Conservation (phyloP, 2,329 filamentous ascomycete genomes). For the Fusarium goolgardi region DNA sequence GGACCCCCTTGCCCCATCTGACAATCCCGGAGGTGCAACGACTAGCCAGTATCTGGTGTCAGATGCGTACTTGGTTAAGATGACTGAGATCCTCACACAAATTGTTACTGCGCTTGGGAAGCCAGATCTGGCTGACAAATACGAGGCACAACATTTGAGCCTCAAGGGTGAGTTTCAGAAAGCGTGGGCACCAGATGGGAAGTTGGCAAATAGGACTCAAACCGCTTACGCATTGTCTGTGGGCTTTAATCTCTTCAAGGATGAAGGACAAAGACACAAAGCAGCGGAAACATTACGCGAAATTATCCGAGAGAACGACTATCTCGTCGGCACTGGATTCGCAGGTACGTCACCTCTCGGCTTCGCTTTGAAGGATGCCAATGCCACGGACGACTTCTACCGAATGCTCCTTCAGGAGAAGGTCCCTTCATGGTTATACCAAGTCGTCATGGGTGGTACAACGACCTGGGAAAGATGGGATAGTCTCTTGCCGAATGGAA, state of each 20-base stretch:
- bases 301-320: conserved; percentile 49
- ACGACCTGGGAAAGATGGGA: conserved; percentile 59
- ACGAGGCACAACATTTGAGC: conserved; percentile 30
- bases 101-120: conserved; percentile 51
- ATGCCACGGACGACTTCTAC: conserved; percentile 39
- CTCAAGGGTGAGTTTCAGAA: conserved; percentile 44
- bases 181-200: conserved; percentile 46
- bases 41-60: conserved; percentile 56
- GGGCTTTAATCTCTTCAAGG: conserved; percentile 51
- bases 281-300: conserved; percentile 48
- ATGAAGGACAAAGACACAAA: conserved; percentile 26
- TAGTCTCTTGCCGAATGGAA: conserved; percentile 52
- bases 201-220: conserved; percentile 54
- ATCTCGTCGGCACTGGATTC: conserved; percentile 57
- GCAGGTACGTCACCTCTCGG: conserved; percentile 39
- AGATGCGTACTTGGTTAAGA: conserved; percentile 59
- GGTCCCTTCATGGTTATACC: conserved; percentile 55
- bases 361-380: background rate
- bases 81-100: conserved; percentile 52
- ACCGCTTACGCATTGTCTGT: conserved; percentile 55
- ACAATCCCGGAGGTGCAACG: conserved; percentile 52
- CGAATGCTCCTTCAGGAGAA: conserved; percentile 52
- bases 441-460: conserved; percentile 54
- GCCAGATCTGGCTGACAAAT: conserved; percentile 28
- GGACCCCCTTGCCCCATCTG: conserved; percentile 57